Evolutionary conservation across 2,329 filamentous ascomycete species (phyloP).

Genomic region (Aspergillus melleus): DNA sequence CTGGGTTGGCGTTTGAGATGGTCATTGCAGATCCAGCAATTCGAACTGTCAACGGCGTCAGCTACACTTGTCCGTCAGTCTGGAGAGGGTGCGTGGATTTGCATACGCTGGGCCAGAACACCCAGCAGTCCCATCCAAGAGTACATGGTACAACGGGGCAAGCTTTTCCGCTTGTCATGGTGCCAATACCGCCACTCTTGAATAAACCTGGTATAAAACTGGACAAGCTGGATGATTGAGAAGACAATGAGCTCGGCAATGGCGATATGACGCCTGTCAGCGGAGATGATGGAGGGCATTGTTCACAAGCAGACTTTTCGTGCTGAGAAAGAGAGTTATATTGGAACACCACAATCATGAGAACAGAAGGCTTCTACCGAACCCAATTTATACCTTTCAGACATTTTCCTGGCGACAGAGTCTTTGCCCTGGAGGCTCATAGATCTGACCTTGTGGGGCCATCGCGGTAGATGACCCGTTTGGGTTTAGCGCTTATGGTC

Average conservation of each 20-base stretch:
- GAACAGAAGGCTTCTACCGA: no score
- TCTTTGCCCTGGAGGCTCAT: not conserved
- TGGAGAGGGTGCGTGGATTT: not conserved
- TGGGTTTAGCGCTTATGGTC: slow-evolving; percentile 20
- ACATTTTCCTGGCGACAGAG: no score
- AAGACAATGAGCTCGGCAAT: slow-evolving; percentile 27
- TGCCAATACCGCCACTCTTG: slow-evolving; percentile 32
- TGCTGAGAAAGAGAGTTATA: not conserved
- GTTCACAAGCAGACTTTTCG: not conserved
- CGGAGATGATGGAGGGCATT: not conserved
- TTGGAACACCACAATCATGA: not conserved
- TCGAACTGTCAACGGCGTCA: slow-evolving; percentile 19
- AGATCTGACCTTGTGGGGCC: slow-evolving; percentile 10
- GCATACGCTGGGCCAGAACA: slow-evolving; percentile 26
- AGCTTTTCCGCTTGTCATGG: slow-evolving; percentile 18
- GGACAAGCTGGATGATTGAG: slow-evolving; percentile 22
- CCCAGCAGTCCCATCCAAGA: slow-evolving; percentile 30
- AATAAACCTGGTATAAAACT: slow-evolving; percentile 22
- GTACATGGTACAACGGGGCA: slow-evolving; percentile 23
- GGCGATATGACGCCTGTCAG: slow-evolving; percentile 18
- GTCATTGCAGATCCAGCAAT: slow-evolving; percentile 26
- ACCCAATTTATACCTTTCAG: no score
- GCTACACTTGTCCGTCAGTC: not conserved
- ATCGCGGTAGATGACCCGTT: slow-evolving; percentile 28
- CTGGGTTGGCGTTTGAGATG: slow-evolving; percentile 18